phyloP scores from a whole-genome alignment of 108 stramenopile species.

The Discostella stelligeroides region DNA sequence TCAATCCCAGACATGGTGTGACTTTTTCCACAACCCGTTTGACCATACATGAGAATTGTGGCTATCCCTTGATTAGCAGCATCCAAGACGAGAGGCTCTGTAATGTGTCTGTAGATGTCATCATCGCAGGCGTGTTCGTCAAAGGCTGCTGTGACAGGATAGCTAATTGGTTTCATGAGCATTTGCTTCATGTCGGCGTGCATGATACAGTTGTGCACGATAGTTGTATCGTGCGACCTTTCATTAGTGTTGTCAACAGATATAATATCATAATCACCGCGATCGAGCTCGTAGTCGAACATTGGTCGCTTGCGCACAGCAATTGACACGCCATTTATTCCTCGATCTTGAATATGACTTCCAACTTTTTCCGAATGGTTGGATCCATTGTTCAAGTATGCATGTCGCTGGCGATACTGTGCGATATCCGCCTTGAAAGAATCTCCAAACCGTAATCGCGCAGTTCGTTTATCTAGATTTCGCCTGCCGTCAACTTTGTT shows the following conservation, averaged over 20 bases:
- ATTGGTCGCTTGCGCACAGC: constrained; percentile 69
- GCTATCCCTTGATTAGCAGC: constrained; percentile 45
- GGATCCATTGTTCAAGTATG: constrained; percentile 42
- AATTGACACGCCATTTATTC: constrained; percentile 52
- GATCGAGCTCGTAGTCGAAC: constrained; percentile 55
- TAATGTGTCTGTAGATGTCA: constrained; percentile 50
- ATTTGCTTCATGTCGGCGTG: constrained; percentile 69
- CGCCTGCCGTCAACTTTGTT: constrained; percentile 19
- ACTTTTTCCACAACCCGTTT: constrained; percentile 65
- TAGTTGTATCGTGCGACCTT: constrained; percentile 27
- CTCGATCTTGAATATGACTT: constrained; percentile 40
- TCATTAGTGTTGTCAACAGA: constrained; percentile 44
- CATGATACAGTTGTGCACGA: constrained; percentile 62
- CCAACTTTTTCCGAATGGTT: constrained; percentile 39
- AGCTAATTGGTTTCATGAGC: constrained; percentile 48
- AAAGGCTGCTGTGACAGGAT: constrained; percentile 55
- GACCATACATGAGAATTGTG: constrained; percentile 69
- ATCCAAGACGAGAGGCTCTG: constrained; percentile 52
- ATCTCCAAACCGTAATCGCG: constrained; percentile 46
- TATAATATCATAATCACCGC: constrained; percentile 59
- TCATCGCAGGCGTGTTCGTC: constrained; percentile 59
- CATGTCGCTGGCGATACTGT: constrained; percentile 15
- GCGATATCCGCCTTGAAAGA: constrained; percentile 46
- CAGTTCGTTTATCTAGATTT: constrained; percentile 58
- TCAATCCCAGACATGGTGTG: constrained; percentile 61